phyloP scores from a whole-genome alignment of 495 filamentous ascomycete genomes.

The Cercophora samala region DNA sequence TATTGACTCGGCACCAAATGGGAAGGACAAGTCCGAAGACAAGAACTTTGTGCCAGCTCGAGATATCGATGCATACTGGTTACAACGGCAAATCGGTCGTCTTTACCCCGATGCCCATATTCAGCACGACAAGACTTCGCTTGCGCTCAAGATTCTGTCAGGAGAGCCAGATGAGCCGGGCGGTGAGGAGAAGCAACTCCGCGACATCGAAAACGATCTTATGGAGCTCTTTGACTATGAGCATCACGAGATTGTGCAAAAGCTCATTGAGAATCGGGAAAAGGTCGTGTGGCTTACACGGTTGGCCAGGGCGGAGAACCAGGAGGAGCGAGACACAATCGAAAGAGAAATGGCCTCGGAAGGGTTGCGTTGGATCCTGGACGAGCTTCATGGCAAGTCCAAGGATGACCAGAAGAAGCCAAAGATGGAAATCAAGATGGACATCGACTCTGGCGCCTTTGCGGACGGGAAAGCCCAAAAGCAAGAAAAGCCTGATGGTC shows the following conservation, averaged over 20 bases:
- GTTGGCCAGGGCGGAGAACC: conserved; percentile 79
- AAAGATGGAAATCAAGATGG: conserved; percentile 89
- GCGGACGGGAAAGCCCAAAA: conserved; percentile 42
- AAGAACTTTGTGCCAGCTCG: conserved; percentile 69
- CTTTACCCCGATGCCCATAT: conserved; percentile 87
- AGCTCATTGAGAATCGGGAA: conserved; percentile 85
- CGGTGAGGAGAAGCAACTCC: conserved; percentile 72
- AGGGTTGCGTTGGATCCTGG: conserved; percentile 81
- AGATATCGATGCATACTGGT: conserved; percentile 96
- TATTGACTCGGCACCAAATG: conserved; percentile 59
- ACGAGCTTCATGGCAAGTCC: conserved; percentile 67
- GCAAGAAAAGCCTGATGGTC: conserved; percentile 54
- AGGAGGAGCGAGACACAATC: conserved; percentile 68
- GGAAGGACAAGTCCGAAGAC: conserved; percentile 43
- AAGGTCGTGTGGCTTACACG: conserved; percentile 94
- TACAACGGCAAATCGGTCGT: conserved; percentile 85
- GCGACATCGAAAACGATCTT: conserved; percentile 95
- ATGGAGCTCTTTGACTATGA: conserved; percentile 99
- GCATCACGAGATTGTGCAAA: conserved; percentile 87
- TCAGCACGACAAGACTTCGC: conserved; percentile 81
- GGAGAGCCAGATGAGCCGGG: conserved; percentile 66
- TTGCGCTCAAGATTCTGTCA: conserved; percentile 75
- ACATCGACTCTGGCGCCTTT: conserved; percentile 73
- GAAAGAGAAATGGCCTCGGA: conserved; percentile 87
- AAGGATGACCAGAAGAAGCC: conserved; percentile 56